These are phyloP conservation scores for Fusarium stilboides DNA, from an alignment of 2,329 filamentous ascomycete genomes.

Conservation along the genomic window DNA sequence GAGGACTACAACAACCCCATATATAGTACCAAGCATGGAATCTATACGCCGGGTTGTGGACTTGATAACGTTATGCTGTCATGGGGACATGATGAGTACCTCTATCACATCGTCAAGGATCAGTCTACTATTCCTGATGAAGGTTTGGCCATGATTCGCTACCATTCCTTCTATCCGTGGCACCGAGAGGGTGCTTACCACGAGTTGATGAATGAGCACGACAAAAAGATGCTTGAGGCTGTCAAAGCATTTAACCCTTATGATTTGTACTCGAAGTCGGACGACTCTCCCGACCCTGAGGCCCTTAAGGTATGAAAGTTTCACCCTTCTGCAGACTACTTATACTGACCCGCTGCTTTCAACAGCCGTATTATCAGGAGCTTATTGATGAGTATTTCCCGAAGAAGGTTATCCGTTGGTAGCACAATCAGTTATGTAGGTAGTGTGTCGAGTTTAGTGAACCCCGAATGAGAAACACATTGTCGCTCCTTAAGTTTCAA, in stretches of 20 bases:
- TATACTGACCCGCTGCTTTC: too few species aligned
- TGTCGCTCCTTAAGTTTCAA: too few species aligned
- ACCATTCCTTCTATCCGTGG: slow-evolving; percentile 95
- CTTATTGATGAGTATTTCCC: slow-evolving; percentile 62
- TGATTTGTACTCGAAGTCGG: slow-evolving; percentile 92
- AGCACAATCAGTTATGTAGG: too few species aligned
- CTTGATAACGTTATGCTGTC: slow-evolving; percentile 90
- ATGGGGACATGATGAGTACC: slow-evolving; percentile 91
- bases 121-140: slow-evolving; percentile 85
- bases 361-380: slow-evolving; percentile 59
- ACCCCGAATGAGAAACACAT: too few species aligned
- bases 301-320: slow-evolving; percentile 71
- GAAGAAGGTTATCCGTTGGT: slow-evolving; percentile 20
- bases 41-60: slow-evolving; percentile 84
- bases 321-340: too few species aligned
- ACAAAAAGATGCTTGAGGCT: slow-evolving; percentile 83
- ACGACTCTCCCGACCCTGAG: slow-evolving; percentile 81
- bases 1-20: slow-evolving; percentile 79
- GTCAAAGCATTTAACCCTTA: slow-evolving; percentile 93
- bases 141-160: slow-evolving; percentile 92
- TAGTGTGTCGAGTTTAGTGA: too few species aligned
- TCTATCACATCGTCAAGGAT: slow-evolving; percentile 89
- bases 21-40: slow-evolving; percentile 83
- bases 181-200: slow-evolving; percentile 85
- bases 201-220: slow-evolving; percentile 87